Base-by-base conservation (phyloP, 768 basidiomycete species). In the Hericium erinaceus region DNA sequence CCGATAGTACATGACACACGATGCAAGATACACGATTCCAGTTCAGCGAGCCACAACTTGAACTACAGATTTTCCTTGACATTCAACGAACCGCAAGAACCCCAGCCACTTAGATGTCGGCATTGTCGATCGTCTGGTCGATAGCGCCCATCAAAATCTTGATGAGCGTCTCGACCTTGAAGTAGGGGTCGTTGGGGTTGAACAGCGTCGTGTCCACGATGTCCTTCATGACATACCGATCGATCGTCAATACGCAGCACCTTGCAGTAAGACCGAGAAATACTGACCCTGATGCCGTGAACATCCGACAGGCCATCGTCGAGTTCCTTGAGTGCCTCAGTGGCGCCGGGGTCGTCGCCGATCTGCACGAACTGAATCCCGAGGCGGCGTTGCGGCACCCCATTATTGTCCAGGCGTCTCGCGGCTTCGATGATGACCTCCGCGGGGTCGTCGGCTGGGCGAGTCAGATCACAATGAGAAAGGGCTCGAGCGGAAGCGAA, bases 361-460 rank as follows among this genome's bases (percentile, higher is more conserved):
- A 75, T 71, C 61, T 74, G 74, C 10, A 76, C 58, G 46, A 76
- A 72, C 55, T 73, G 70, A 5, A 72, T 59, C 4, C 71, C 68
- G 11, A 73, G 59, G 58, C 69, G 69, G n/a, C 63, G 62, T 22
- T 66, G 58, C 0, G 69, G 70, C 55, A 62, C 68, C 16, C 67
- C 61, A 1, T 64, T 65, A 12, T 61, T 59, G 54, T 73, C 72
- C 7, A 73, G 63, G 63, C 58, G 52, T 37, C 58, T 54, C 3
- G 61, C 61, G 15, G 48, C 44, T n/a, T 48, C 20, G 16, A 59
- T 58, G 39, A 61, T 58, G 4, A 61, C 55, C 15, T 28, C 48
- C 41, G 56, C 55, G 1, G 61, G 61, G 20, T 58, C 61, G 37
- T 61, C 61, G 38, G 48, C 57, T 58, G 22, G 39, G 48, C 11